Base-by-base conservation (phyloP, 2,329 filamentous ascomycete genomes). In the Dothideomycetes sp. region DNA sequence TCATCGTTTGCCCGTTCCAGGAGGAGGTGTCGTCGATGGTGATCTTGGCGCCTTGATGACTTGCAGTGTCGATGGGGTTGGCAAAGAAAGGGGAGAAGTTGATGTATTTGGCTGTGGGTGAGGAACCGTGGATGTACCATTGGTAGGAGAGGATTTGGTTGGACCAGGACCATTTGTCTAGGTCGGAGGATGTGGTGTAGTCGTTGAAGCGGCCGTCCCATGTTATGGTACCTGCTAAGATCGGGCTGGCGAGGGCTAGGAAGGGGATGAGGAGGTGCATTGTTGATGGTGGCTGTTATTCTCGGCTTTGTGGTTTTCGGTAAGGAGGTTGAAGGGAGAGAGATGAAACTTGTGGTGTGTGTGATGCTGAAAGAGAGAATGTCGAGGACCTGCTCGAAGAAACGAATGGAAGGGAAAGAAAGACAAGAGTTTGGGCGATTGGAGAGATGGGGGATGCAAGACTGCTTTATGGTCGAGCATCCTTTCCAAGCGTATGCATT, bases 1-100 rank as follows among this genome's bases (percentile, higher is more conserved):
- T 76, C 81, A 84, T 84, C 33, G 60, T 74, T 55, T 83, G 78
- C 16, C 75, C 77, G 59, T 84, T 79, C 80, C 80, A 85, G 58
- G 75, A 82, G 1, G 80, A 70, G 1, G 73, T 79, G 51, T 60
- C 57, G 51, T 69, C 69, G 47, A 85, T 78, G 4, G 76, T 81
- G 59, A 85, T 76, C 55, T 80, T 80, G 49, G 73, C 75, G 13
- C 81, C 82, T 59, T 82, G 73, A 24, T 64, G 70, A 35, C 75
- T 78, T 34, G 64, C 66, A 0, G 64, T 66, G 57, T 84, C 80
- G 49, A 71, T 71, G 0, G 78, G 74, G 60, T 82, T 83, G 64
- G 80, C 81, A 68, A 68, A 78, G 44, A 62, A 59, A 0, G 74
- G 59, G 2, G 69, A 72, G 1, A 83, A 65, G 51, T 75, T 76